Percentiles rank a stretch among this genome's conserved stretches.
These are phyloP conservation scores for Colletotrichum siamense DNA, from an alignment of 2,329 filamentous ascomycete genomes.

Conservation along the genomic window DNA sequence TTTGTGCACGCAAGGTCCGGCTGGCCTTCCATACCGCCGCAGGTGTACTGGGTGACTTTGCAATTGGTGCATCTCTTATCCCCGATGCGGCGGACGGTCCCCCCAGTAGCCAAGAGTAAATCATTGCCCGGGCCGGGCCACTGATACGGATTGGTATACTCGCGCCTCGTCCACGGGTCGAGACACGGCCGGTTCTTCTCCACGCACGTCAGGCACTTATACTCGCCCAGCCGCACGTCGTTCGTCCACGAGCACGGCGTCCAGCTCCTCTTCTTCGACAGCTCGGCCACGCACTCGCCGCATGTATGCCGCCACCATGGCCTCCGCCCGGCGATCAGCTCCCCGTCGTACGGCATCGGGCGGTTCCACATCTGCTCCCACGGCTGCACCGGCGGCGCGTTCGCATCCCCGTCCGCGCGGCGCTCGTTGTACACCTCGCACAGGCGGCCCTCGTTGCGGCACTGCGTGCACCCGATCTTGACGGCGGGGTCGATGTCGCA, in stretches of 20 bases:
- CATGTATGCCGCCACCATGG: conserved; percentile 27
- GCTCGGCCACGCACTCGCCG: background rate
- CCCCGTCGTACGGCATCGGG: conserved; percentile 6
- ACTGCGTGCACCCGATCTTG: conserved; percentile 14
- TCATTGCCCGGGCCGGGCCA: background rate
- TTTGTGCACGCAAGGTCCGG: conserved; percentile 11
- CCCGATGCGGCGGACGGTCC: background rate
- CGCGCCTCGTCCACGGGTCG: conserved; percentile 11
- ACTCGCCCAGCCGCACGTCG: conserved; percentile 12
- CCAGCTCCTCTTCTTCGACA: background rate
- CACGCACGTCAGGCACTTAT: conserved; percentile 23
- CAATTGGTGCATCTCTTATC: conserved; percentile 3
- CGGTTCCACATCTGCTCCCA: conserved; percentile 7
- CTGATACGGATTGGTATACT: conserved; percentile 1
- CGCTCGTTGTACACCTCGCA: conserved; percentile 2
- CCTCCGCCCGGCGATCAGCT: background rate
- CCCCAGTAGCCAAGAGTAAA: background rate
- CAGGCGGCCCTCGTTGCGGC: background rate
- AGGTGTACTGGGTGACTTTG: background rate
- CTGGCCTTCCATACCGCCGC: background rate
- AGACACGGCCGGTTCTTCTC: conserved; percentile 24
- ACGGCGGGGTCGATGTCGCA: conserved; percentile 19
- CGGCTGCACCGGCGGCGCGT: background rate
- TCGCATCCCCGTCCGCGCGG: background rate
- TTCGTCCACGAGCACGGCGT: background rate